Percentiles rank a stretch among this genome's conserved stretches.
Evolutionary conservation across 345 rosid species (phyloP).

Genomic region (Eucalyptus globulus): DNA sequence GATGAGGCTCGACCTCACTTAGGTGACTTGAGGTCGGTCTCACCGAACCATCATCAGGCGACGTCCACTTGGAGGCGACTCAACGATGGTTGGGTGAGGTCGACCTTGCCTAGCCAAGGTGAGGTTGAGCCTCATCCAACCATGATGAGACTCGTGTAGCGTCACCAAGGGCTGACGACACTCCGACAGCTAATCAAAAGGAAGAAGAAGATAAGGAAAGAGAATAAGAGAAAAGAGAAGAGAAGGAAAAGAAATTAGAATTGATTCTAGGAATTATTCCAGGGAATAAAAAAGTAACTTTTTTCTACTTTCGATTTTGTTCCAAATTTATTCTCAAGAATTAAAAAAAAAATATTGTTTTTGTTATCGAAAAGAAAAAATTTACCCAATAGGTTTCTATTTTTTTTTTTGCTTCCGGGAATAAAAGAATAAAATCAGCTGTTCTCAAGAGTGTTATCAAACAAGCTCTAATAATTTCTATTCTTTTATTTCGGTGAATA

Average conservation of each 20-base stretch:
- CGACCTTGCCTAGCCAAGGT: no score
- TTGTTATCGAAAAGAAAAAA: fast-evolving
- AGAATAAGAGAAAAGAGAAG: no score
- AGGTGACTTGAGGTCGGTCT: fast-evolving
- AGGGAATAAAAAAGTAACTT: fast-evolving
- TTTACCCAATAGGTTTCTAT: fast-evolving
- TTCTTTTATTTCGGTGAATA: fast-evolving
- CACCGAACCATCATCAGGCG: fast-evolving
- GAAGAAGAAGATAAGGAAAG: no score
- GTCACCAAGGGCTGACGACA: fast-evolving
- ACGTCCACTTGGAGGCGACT: no score
- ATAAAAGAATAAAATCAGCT: fast-evolving
- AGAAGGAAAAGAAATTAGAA: no score
- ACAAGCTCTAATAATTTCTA: no score
- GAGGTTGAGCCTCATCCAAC: no score
- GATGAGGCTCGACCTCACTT: fast-evolving
- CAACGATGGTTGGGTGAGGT: no score
- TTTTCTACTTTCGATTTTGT: fast-evolving
- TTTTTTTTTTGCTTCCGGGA: fast-evolving
- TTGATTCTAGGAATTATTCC: no score
- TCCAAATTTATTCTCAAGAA: no score
- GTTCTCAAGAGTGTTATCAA: fast-evolving
- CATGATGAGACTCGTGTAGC: fast-evolving
- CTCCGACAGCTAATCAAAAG: fast-evolving
- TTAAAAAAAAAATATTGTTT: no score